Base-by-base conservation (phyloP, 176 grass and related monocot species). In the Avena atlantica region DNA sequence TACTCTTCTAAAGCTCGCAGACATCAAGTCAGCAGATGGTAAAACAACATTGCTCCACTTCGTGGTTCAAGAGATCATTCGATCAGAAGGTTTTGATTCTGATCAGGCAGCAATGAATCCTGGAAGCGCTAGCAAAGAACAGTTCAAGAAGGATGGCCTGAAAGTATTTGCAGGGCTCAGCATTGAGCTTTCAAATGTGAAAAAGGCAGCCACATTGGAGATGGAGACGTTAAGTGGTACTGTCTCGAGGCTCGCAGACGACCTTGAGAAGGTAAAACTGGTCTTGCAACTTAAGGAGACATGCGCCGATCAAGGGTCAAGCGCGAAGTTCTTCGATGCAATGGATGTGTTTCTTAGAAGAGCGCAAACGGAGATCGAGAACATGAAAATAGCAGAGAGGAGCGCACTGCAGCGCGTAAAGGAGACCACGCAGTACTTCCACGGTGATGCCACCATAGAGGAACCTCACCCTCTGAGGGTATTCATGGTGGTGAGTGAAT, bases 41-140 rank as follows among this genome's bases (percentile, higher is more conserved):
- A 97, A 89, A 50, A 84, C 83, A 21, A 92, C 94, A 40, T 70
- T 93, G 78, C 92, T 97, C 24, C 94, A 97, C 78, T 97, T 92
- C 23, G 90, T 92, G 5, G 94, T 94, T 67, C 88, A 97, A 87
- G 90, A 94, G 78, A 90, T 97, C 78, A 89, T 97, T 70, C 86
- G 89, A 57, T 91, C 92, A 27, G 92, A 93, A 86, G 83, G 80
- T 52, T 76, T 79, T 3, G 58, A 67, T 73, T 90, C 85, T 14
- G 73, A 90, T 44, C 71, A 86, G 84, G 74, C 82, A 34, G 31
- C 49, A 52, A 74, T 10, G 4, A 61, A 83, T 78, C 78, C 78
- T 71, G 66, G 81, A 27, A 88, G 80, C 36, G 76, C 83, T 36
- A 91, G 89, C 62, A 89, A 96, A 77, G 91, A 96, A 37, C 89